Evolutionary conservation across 2,329 filamentous ascomycete genomes (phyloP), one percentile per base, ranked within the genome.

Genomic region (Biscogniauxia sp.): DNA sequence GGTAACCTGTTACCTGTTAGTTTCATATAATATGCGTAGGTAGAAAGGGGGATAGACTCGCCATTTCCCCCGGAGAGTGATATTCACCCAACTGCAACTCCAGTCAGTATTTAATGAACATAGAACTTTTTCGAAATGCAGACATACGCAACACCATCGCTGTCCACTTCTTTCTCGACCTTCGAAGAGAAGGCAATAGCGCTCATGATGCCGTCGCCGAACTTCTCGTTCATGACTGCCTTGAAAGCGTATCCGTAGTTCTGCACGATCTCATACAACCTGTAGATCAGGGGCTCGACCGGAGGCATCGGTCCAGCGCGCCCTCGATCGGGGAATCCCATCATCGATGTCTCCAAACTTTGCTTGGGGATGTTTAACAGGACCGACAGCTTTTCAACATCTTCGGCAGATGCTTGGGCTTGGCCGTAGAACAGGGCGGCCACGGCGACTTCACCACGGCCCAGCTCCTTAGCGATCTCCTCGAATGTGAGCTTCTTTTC

Each of bases 241-340:
- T 97, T 97, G 79, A 96, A 97, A 0, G 93, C 91, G 75, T 97
- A 96, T 1, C 94, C 94, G 72, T 97, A 97, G 76, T 97, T 98
- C 79, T 97, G 93, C 64, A 98, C 89, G 73, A 97, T 90, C 82
- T 98, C 94, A 75, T 92, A 97, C 61, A 97, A 76, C 2, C 94
- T 83, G 76, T 98, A 98, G 72, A 97, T 93, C 68, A 96, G 77
- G 4, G 92, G 92, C 74, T 96, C 92, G 61, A 85, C 88, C 0
- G 91, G 91, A 0, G 91, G 92, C 91, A 95, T 93, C 60, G 92
- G 89, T 1, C 92, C 86, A 0, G 88, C 84, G 57, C 87, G 82
- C 37, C 93, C 93, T 2, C 93, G 85, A 74, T 97, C 91, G 0
- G 93, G 93, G 71, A 91, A 93, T 0, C 87, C 89, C 37, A 81